Evolutionary conservation across 208 protist genomes (phyloP).

Genomic region (Herpetomonas muscarum): DNA sequence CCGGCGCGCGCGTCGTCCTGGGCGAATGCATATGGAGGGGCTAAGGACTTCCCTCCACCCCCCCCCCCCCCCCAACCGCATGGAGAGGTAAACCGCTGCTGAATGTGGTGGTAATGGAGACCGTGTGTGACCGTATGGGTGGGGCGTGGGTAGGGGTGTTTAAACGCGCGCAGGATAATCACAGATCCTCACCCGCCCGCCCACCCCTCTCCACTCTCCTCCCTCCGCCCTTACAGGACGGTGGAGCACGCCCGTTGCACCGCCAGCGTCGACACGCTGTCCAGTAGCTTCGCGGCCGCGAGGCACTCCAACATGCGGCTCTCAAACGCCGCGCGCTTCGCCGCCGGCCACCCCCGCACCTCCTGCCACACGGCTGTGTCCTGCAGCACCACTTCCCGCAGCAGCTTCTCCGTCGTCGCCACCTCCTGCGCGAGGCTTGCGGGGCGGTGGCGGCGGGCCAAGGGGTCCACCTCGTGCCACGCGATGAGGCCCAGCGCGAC

Average conservation of each 20-base stretch:
- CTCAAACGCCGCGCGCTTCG: constrained; percentile 37
- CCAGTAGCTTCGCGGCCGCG: constrained; percentile 28
- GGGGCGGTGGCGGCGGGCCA: constrained; percentile 6
- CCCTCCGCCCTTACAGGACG: too few species aligned
- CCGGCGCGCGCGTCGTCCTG: too few species aligned
- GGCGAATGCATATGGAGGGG: too few species aligned
- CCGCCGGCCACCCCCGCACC: constrained; percentile 24
- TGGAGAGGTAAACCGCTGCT: too few species aligned
- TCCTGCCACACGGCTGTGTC: constrained; percentile 47
- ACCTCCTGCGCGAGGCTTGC: constrained; percentile 15
- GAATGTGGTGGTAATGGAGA: too few species aligned
- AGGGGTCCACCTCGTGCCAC: constrained; percentile 10
- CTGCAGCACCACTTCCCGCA: constrained; percentile 54
- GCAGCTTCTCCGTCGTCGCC: constrained; percentile 21
- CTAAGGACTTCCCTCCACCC: too few species aligned
- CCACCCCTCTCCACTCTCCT: neutral
- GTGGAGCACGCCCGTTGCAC: constrained; percentile 20
- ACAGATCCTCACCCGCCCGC: neutral
- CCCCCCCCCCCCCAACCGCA: too few species aligned
- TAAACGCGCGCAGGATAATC: neutral
- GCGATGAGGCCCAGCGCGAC: constrained; percentile 19
- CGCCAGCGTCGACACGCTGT: constrained; percentile 26
- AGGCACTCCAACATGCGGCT: constrained; percentile 42
- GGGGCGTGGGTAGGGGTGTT: too few species aligned
- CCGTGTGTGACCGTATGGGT: too few species aligned